These are phyloP conservation scores for Nigrospora oryzae DNA, from an alignment of 2,329 filamentous ascomycete genomes.

Conservation along the genomic window DNA sequence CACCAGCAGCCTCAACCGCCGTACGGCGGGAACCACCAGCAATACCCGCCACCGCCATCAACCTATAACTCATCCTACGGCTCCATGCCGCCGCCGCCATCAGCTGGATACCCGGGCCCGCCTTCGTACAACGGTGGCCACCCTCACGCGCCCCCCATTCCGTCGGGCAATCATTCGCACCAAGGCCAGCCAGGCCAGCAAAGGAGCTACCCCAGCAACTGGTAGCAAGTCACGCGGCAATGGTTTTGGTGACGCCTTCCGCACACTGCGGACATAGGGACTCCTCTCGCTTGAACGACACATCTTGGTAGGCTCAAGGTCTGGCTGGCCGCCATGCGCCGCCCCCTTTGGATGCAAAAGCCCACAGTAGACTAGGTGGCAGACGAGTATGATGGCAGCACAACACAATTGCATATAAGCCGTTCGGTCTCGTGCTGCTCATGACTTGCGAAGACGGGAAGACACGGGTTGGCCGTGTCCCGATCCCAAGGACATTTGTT, in stretches of 20 bases:
- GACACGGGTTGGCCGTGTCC: too few relatives aligned
- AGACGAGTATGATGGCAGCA: too few relatives aligned
- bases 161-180: constrained; percentile 15
- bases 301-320: too few relatives aligned
- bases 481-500: neutral
- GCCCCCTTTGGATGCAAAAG: neutral
- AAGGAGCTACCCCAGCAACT: constrained; percentile 24
- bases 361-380: neutral
- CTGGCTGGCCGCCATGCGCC: too few relatives aligned
- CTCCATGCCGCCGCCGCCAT: constrained; percentile 14
- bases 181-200: constrained; percentile 19
- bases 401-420: too few relatives aligned
- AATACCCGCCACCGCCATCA: constrained; percentile 19
- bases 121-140: constrained; percentile 14
- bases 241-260: neutral
- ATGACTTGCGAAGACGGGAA: neutral
- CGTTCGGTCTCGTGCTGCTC: too few relatives aligned
- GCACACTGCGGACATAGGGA: too few relatives aligned
- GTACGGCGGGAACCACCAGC: constrained; percentile 12
- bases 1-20: neutral
- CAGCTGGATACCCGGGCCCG: constrained; percentile 15
- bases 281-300: too few relatives aligned
- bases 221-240: constrained; percentile 9
- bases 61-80: constrained; percentile 16
- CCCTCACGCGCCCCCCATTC: constrained; percentile 12